Evolutionary conservation across 768 basidiomycete species (phyloP).

Genomic region (Chlorophyllum brunneum): DNA sequence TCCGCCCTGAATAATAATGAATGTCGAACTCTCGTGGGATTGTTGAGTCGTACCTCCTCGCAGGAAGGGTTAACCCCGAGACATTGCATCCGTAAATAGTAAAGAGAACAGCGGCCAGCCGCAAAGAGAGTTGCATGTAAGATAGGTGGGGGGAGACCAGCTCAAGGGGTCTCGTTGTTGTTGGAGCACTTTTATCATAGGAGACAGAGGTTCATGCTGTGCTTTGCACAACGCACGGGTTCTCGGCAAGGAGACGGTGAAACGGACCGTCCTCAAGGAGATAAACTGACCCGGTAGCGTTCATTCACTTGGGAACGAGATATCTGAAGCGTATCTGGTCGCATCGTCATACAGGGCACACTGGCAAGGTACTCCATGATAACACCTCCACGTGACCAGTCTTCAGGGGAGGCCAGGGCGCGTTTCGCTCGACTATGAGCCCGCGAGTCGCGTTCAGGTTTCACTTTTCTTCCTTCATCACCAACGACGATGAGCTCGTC

Average conservation of each 20-base stretch:
- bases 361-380: neutral
- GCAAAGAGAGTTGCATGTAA: constrained; percentile 21
- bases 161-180: too few species aligned
- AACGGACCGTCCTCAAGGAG: too few species aligned
- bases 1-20: constrained; percentile 26
- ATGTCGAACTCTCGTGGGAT: neutral
- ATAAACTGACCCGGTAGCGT: too few species aligned
- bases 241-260: constrained; percentile 6
- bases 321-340: too few species aligned
- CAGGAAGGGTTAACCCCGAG: constrained; percentile 16
- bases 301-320: too few species aligned
- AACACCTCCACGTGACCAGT: neutral
- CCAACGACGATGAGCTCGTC: constrained; percentile 19
- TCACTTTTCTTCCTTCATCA: neutral
- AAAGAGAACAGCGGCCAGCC: constrained; percentile 27
- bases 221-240: too few species aligned
- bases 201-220: too few species aligned
- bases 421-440: constrained; percentile 2
- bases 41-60: constrained; percentile 18
- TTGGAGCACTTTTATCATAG: too few species aligned
- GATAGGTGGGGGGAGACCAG: constrained; percentile 35
- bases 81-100: constrained; percentile 16
- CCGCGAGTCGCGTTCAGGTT: neutral
- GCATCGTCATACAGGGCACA: neutral
- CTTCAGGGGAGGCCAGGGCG: constrained; percentile 17